Base-by-base conservation (phyloP, 2,329 filamentous ascomycete species). In the Elsinoe batatas region DNA sequence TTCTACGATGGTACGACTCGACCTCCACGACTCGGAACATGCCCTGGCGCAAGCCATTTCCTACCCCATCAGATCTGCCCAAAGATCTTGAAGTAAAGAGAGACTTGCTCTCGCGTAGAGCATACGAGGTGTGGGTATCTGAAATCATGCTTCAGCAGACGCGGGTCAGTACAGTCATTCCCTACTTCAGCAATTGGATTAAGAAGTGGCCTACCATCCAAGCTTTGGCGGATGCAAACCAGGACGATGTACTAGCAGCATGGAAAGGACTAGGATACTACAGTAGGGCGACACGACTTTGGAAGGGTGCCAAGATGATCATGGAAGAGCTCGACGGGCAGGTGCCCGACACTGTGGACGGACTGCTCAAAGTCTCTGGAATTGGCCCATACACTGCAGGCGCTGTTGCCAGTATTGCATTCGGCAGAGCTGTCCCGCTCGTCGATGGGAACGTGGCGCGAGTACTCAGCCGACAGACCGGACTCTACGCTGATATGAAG, bases 111-210 rank as follows among this genome's bases (percentile, higher is more conserved):
- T 51, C 47, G 3, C 30, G 32, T 3, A 32, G 47, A 17, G 47
- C 47, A 8, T 51, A 51, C 47, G 47, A 51, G 22, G 47, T 51
- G 10, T 51, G 47, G 47, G 47, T 51, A 13, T 51, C 47, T 8
- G 47, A 51, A 20, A 51, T 51, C 35, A 51, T 51, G 47, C 47
- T 51, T 13, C 47, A 51, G 18, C 47, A 51, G 18, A 51, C 47
- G 32, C 47, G 47, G 32, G 47, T 51, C 32, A 51, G 47, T 20
- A 51, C 47, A 13, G 47, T 51, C 18, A 51, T 51, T 7, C 47
- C 47, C 2, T 51, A 51, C 47, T 51, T 51, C 35, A 51, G 38
- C 47, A 51, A 37, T 22, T 51, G 47, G 51, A 54, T 54, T 15
- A 37, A 42, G 36, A 54, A 43, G 15, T 54, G 51, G 36, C 51